phyloP scores from a whole-genome alignment of 23 red algal genomes.

The Cyanidioschyzon merolae region DNA sequence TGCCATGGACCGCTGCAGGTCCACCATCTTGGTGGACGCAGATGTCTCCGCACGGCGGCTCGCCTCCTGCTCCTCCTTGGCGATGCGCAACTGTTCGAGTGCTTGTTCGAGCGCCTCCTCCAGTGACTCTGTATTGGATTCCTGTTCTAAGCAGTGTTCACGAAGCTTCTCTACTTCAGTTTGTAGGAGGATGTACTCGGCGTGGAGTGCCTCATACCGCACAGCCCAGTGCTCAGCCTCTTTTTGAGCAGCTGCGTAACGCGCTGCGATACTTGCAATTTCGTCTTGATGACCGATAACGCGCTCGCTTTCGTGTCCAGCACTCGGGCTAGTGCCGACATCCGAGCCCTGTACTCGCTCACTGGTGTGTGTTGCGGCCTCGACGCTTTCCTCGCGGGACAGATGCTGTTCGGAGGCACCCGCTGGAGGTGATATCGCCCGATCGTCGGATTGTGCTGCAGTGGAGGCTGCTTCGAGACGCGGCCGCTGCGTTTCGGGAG shows the following conservation, averaged over 20 bases:
- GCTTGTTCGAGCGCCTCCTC: neutral
- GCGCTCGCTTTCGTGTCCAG: too few relatives aligned
- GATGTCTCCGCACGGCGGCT: neutral
- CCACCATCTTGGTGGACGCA: neutral
- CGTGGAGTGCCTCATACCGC: neutral
- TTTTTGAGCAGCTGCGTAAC: neutral
- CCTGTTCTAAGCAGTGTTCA: neutral
- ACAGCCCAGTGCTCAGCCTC: neutral
- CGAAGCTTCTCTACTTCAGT: neutral
- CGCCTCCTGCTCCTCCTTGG: neutral
- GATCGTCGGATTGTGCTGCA: too few relatives aligned
- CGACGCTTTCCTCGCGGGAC: too few relatives aligned
- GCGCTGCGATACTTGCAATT: neutral
- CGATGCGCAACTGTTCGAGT: neutral
- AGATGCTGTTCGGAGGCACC: too few relatives aligned
- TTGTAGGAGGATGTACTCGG: neutral
- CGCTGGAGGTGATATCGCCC: too few relatives aligned
- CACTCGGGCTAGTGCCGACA: too few relatives aligned
- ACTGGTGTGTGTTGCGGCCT: too few relatives aligned
- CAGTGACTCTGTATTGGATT: neutral
- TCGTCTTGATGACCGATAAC: too few relatives aligned
- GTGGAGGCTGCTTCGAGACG: too few relatives aligned
- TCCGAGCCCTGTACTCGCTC: too few relatives aligned
- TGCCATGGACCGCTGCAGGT: neutral
- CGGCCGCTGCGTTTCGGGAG: too few relatives aligned